Evolutionary conservation across 1,284 basidiomycete species (phyloP), one percentile per base, ranked within the genome.

Genomic region (Apiotrichum sp.): DNA sequence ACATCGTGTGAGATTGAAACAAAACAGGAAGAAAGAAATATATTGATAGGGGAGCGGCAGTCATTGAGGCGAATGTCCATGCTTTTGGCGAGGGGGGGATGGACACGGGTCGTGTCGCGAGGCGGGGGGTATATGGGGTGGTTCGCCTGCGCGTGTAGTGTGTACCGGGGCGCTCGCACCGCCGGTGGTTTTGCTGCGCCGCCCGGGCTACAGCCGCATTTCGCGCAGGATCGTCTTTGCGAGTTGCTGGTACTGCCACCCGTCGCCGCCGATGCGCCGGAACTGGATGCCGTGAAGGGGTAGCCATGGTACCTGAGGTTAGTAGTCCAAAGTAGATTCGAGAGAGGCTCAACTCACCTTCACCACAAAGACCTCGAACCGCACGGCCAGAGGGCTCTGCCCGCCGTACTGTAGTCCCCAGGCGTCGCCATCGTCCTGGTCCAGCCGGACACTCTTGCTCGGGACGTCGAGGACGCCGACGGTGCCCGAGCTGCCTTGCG

Each of bases 211-310:
- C 80, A 97, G 78, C 79, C 95, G 93, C 76, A 97, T 82, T 76
- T 96, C 93, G 56, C 89, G 88, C 65, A 97, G 75, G 44, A 97
- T 91, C 57, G 93, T 82, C 69, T 91, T 84, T n/a, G 93, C 93
- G 49, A 98, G 82, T 87, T 92, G 93, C 73, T 93, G 89, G 74
- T 97, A 96, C 77, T 97, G 92, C 93, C 93, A 97, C 2, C 90
- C 90, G 65, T 97, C 92, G 3, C 93, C 93, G 45, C 89, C 85
- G 0, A 88, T 84, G 56, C 95, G 82, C 53, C 93, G 85, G 80
- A 98, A 98, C 72, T 98, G 95, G 56, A 98, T 86, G 1, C 95
- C 95, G 71, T 97, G 90, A 35, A 98, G 79, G 1, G 93, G 91
- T 56, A 98, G 76, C 81, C 88, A 89, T 35, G 95, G 95, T 16